phyloP scores from a whole-genome alignment of 805 yeast species.

The Saccharomycopsis schoenii region DNA sequence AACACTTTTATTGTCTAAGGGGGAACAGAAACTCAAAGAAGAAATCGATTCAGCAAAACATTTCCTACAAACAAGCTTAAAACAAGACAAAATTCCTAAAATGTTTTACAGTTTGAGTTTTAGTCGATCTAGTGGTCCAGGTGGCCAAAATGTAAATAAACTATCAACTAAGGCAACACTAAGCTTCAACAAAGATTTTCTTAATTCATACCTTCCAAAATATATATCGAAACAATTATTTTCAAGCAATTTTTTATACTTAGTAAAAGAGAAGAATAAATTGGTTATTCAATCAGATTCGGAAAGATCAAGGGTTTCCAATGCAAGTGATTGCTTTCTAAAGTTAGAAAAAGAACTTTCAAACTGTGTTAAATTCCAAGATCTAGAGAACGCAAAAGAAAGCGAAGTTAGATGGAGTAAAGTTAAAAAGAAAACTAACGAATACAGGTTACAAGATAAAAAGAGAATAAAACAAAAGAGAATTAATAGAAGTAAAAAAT shows the following conservation, averaged over 20 bases:
- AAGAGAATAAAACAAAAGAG: conserved; percentile 28
- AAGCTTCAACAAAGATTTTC: conserved; percentile 39
- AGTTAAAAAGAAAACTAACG: conserved; percentile 26
- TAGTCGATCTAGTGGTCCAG: conserved; percentile 70
- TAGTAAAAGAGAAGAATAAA: conserved; percentile 42
- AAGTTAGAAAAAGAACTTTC: conserved; percentile 48
- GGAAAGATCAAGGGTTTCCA: conserved; percentile 47
- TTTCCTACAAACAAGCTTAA: not conserved
- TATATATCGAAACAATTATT: conserved; percentile 35
- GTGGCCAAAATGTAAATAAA: conserved; percentile 83
- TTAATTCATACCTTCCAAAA: conserved; percentile 40
- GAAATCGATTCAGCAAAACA: not conserved
- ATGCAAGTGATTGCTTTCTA: conserved; percentile 47
- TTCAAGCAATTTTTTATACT: conserved; percentile 36
- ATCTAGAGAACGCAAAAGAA: conserved; percentile 35
- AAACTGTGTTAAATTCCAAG: conserved; percentile 35
- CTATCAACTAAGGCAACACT: conserved; percentile 49
- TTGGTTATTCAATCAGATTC: conserved; percentile 52
- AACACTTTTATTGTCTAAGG: not conserved
- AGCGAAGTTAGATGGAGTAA: conserved; percentile 39
- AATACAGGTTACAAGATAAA: conserved; percentile 29
- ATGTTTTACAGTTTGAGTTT: conserved; percentile 35
- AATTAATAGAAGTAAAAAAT: conserved; percentile 23
- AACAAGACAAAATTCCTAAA: conserved; percentile 31
- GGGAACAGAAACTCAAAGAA: not conserved